Conservation (phyloP, 2,329 filamentous ascomycete species). For the Penicillium fuscoglaucum region DNA sequence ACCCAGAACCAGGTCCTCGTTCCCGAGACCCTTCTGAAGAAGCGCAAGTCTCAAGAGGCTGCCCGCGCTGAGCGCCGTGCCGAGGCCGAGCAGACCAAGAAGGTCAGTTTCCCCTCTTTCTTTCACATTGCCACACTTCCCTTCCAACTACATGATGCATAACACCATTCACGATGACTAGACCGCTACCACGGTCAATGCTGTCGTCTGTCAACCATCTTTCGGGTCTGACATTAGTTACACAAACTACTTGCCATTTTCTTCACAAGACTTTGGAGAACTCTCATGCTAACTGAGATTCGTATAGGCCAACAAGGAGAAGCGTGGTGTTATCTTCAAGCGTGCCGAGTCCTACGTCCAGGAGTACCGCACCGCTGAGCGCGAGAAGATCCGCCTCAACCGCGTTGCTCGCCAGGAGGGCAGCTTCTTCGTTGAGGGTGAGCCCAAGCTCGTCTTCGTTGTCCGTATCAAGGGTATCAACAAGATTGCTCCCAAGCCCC, state of each 20-base stretch:
- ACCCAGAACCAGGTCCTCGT: constrained; percentile 95
- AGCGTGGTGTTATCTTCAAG: constrained; percentile 99
- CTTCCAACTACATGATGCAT: constrained; percentile 70
- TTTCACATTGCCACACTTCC: constrained; percentile 1
- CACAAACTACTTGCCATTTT: constrained; percentile 17
- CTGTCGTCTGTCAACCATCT: constrained; percentile 70
- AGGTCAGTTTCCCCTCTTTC: constrained; percentile 60
- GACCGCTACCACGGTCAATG: constrained; percentile 76
- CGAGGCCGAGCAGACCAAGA: constrained; percentile 81
- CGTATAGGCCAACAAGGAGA: constrained; percentile 90
- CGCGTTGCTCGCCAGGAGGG: constrained; percentile 89
- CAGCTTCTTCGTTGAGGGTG: constrained; percentile 89
- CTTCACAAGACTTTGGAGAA: constrained; percentile 12
- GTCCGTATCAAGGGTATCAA: constrained; percentile 99
- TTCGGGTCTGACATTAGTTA: constrained; percentile 70
- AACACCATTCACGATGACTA: constrained; percentile 79
- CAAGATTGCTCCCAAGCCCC: constrained; percentile 99
- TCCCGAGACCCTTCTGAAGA: constrained; percentile 99
- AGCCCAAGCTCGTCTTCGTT: constrained; percentile 96
- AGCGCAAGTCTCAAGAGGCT: constrained; percentile 99
- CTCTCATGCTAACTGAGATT: constrained; percentile 31
- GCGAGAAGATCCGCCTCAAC: constrained; percentile 92
- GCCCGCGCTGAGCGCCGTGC: constrained; percentile 84
- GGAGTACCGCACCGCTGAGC: constrained; percentile 98
- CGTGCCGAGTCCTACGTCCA: constrained; percentile 99